Evolutionary conservation across 2,329 filamentous ascomycete genomes (phyloP).

Genomic region (Pseudogymnoascus sp.): DNA sequence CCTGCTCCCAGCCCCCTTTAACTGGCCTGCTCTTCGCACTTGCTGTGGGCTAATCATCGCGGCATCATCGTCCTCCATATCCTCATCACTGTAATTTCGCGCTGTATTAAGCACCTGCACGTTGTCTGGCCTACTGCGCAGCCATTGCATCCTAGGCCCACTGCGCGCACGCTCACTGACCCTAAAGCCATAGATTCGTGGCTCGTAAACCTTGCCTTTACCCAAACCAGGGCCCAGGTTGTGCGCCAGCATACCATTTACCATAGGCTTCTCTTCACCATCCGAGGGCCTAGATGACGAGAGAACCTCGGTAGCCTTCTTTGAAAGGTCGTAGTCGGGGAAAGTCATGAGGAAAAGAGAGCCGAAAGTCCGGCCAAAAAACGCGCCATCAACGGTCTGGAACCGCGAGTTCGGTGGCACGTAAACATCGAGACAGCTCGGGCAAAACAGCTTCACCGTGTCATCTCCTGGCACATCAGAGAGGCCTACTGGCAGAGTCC

Average conservation of each 20-base stretch:
- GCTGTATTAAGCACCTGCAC: slow-evolving; percentile 78
- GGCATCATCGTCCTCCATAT: slow-evolving; percentile 48
- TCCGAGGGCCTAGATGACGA: slow-evolving; percentile 29
- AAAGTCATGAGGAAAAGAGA: slow-evolving; percentile 98
- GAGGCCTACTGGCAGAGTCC: slow-evolving; percentile 85
- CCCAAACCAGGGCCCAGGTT: slow-evolving; percentile 89
- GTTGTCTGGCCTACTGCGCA: slow-evolving; percentile 74
- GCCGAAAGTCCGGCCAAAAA: slow-evolving; percentile 96
- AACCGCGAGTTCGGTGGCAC: slow-evolving; percentile 95
- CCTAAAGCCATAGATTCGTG: slow-evolving; percentile 91
- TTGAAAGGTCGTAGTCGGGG: slow-evolving; percentile 83
- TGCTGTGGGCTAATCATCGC: slow-evolving; percentile 31
- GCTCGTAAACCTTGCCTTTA: slow-evolving; percentile 77
- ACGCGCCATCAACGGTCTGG: slow-evolving; percentile 93
- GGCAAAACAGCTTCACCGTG: slow-evolving; percentile 97
- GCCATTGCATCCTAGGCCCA: slow-evolving; percentile 94
- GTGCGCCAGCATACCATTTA: slow-evolving; percentile 79
- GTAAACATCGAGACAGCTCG: slow-evolving; percentile 93
- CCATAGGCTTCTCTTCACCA: slow-evolving; percentile 37
- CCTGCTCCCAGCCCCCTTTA: slow-evolving; percentile 7
- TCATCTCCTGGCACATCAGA: slow-evolving; percentile 94
- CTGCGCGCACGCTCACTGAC: slow-evolving; percentile 85
- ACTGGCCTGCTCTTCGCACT: slow-evolving; percentile 13
- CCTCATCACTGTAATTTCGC: slow-evolving; percentile 43
- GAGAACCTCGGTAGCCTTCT: slow-evolving; percentile 56